Conservation (phyloP, 2,329 filamentous ascomycete genomes). For the Fusarium annulatum region DNA sequence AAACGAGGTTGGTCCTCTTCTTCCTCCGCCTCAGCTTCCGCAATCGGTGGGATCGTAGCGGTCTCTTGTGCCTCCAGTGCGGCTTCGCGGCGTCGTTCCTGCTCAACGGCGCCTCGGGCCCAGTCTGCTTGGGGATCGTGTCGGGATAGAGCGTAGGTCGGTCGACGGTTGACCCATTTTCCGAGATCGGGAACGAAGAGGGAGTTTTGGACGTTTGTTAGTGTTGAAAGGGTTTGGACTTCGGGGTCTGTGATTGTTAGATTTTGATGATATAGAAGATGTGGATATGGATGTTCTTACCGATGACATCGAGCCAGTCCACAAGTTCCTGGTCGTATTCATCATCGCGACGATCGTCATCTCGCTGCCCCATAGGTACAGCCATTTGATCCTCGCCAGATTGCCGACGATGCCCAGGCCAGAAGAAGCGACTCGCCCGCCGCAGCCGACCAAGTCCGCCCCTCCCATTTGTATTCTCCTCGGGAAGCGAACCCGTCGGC, state of each 20-base stretch:
- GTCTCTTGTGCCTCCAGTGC: background rate
- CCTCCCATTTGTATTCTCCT: constrained; percentile 21
- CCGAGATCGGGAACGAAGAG: constrained; percentile 88
- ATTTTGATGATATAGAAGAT: background rate
- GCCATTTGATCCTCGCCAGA: background rate
- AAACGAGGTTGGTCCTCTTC: constrained; percentile 23
- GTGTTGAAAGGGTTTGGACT: constrained; percentile 82
- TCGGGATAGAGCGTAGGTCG: constrained; percentile 79
- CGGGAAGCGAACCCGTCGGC: constrained; percentile 45
- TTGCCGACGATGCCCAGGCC: constrained; percentile 40
- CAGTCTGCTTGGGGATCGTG: constrained; percentile 46
- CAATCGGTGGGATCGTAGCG: background rate
- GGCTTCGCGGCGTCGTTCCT: constrained; percentile 34
- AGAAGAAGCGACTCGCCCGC: constrained; percentile 44
- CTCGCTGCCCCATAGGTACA: constrained; percentile 7
- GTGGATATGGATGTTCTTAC: constrained; percentile 36
- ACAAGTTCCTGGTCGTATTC: constrained; percentile 55
- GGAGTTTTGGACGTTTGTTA: constrained; percentile 91
- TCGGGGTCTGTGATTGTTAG: constrained; percentile 73
- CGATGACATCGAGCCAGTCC: constrained; percentile 55
- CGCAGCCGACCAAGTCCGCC: constrained; percentile 19
- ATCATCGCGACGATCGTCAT: constrained; percentile 35
- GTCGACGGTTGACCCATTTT: constrained; percentile 77
- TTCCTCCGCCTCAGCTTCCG: constrained; percentile 8
- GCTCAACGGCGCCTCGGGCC: constrained; percentile 36